Evolutionary conservation across 2,329 filamentous ascomycete species (phyloP), one percentile per base, ranked within the genome.

Genomic region (Colletotrichum noveboracense): DNA sequence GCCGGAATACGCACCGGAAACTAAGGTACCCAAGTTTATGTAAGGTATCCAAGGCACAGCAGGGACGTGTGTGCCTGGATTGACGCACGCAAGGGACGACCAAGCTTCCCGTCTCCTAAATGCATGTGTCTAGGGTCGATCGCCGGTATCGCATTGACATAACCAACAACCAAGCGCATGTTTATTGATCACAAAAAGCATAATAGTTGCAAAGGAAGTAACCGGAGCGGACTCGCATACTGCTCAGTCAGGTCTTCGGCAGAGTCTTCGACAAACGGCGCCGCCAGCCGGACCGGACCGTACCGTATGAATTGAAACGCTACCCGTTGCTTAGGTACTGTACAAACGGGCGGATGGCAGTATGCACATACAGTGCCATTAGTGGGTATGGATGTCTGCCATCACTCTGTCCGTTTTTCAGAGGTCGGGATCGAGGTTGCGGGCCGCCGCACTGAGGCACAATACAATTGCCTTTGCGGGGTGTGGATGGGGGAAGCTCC

Each of bases 191-290:
- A 32, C n/a, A 14, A 24, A 24, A 18, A 38, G 61, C 34, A 64
- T 38, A 26, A 36, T 21, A n/a, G n/a, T 64, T 14, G n/a, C 28
- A 34, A 32, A 62, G 26, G 26, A 21, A 24, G 24, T 21, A n/a
- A 56, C 9, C 48, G 65, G 48, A 38, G 48, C 14, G 30, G 65
- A 67, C 32, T 56, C 65, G 65, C 65, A 56, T 16, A 12, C 5
- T 52, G 43, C n/a, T 21, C 43, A 18, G 14, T 55, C 52, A 32
- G 24, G 61, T 67, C 56, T 67, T 75, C 73, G 70, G 73, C 64
- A 75, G 38, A 64, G 38, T 30, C 56, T 65, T 75, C 70, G 73
- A 70, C 73, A 75, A 73, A 67, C 56, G 70, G 73, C 64, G 64
- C 70, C 70, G 73, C 62, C 67, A 52, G 28, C 70, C 73, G 69